A percentile compares a stretch with the other conserved stretches of the same genome.
Conservation (phyloP, 2,329 filamentous ascomycete species). For the Fusarium longipes region DNA sequence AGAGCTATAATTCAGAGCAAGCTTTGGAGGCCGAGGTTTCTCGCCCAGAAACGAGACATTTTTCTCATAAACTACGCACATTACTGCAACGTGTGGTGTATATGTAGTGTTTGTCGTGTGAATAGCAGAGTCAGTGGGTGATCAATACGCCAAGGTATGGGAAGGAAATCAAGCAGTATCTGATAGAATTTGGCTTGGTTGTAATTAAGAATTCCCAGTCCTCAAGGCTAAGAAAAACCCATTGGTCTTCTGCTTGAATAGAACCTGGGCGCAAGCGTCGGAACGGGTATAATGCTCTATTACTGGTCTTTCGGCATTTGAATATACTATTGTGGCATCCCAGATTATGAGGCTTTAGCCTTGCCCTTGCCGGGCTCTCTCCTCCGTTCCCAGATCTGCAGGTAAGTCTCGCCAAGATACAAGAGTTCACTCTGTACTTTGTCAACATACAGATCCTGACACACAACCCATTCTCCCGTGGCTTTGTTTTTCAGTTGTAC, state of each 20-base stretch:
- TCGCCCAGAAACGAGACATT: slow-evolving; percentile 8
- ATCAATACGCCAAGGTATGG: background rate
- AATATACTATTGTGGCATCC: slow-evolving; percentile 9
- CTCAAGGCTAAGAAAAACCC: background rate
- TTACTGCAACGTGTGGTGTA: slow-evolving; percentile 27
- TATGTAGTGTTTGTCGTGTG: too few species aligned
- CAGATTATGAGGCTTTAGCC: slow-evolving; percentile 42
- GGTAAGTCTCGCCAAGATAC: slow-evolving; percentile 92
- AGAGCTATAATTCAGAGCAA: slow-evolving; percentile 39
- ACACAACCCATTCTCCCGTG: slow-evolving; percentile 88
- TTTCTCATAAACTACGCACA: slow-evolving; percentile 13
- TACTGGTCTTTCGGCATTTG: background rate
- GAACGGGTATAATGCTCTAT: background rate
- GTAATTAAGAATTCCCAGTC: background rate
- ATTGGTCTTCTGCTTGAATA: background rate
- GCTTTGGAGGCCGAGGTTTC: slow-evolving; percentile 29
- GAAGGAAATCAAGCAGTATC: background rate
- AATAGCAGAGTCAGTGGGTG: background rate
- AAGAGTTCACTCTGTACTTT: slow-evolving; percentile 88
- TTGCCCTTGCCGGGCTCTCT: slow-evolving; percentile 60
- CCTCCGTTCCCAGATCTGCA: slow-evolving; percentile 95
- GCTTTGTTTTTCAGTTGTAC: slow-evolving; percentile 87
- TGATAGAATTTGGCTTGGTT: background rate
- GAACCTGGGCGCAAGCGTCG: background rate
- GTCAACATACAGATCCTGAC: slow-evolving; percentile 94